Conservation (phyloP, 2,329 filamentous ascomycete species). For the Xylariaceae sp. region DNA sequence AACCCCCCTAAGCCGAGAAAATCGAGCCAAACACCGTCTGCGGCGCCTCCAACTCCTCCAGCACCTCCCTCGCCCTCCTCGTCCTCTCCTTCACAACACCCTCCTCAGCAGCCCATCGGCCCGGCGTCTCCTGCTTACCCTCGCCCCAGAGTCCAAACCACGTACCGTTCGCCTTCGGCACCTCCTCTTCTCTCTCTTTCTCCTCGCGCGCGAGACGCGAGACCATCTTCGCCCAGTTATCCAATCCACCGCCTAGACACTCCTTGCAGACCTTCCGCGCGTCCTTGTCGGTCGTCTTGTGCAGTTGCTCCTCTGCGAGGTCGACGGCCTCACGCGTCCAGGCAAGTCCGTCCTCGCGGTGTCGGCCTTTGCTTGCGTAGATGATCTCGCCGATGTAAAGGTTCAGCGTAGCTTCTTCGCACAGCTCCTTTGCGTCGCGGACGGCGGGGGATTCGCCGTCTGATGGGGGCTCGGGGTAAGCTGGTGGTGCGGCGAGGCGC, state of each 20-base stretch:
- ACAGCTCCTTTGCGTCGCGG: conserved; percentile 61
- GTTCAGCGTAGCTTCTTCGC: conserved; percentile 81
- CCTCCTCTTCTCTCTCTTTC: conserved; percentile 18
- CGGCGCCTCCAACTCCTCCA: conserved; percentile 44
- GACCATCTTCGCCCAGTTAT: conserved; percentile 83
- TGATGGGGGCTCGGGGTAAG: conserved; percentile 65
- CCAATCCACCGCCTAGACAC: conserved; percentile 69
- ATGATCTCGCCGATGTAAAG: conserved; percentile 93
- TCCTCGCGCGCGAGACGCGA: conserved; percentile 49
- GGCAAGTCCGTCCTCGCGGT: conserved; percentile 65
- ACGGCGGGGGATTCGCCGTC: conserved; percentile 64
- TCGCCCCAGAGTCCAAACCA: conserved; percentile 42
- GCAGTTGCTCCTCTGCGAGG: conserved; percentile 65
- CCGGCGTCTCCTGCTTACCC: conserved; percentile 34
- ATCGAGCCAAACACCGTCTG: conserved; percentile 32
- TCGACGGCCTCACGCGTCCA: conserved; percentile 91
- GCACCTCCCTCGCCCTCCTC: conserved; percentile 46
- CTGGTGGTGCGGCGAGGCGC: conserved; percentile 42
- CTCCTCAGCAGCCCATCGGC: conserved; percentile 51
- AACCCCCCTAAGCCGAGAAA: conserved; percentile 39
- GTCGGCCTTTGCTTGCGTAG: conserved; percentile 53
- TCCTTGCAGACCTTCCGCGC: conserved; percentile 63
- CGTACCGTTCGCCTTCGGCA: conserved; percentile 10
- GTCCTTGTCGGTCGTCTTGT: conserved; percentile 40
- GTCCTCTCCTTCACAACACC: conserved; percentile 49